Percentiles rank a stretch among this genome's conserved stretches.
These are phyloP conservation scores for Trifolium fragiferum DNA, from an alignment of 306 rosid genomes.

Conservation along the genomic window DNA sequence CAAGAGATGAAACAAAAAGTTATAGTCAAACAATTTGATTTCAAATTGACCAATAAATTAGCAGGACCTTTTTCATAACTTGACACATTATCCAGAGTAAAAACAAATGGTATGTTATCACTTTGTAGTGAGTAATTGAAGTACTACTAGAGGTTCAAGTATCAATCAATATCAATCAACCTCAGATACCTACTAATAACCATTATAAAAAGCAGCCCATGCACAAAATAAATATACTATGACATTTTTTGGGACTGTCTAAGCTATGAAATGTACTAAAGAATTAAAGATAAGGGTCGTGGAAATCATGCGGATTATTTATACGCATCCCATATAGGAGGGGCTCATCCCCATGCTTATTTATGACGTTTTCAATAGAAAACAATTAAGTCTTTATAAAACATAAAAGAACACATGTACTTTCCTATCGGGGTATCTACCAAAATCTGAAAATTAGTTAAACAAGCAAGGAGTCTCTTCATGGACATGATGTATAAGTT, in stretches of 20 bases:
- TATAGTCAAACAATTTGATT: conserved; percentile 38
- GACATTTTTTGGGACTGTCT: conserved; percentile 27
- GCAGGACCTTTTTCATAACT: neutral
- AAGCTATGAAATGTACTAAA: conserved; percentile 15
- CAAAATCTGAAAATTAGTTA: conserved; percentile 26
- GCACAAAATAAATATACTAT: neutral
- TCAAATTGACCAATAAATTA: conserved; percentile 24
- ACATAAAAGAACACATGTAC: neutral
- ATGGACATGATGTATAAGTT: conserved; percentile 1
- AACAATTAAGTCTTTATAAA: conserved; percentile 5
- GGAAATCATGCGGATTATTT: conserved; percentile 1
- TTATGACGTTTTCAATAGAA: neutral
- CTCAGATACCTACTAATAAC: conserved; percentile 24
- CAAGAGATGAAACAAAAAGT: conserved; percentile 27
- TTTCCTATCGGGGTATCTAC: conserved; percentile 7
- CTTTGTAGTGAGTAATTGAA: conserved; percentile 22
- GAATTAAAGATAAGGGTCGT: neutral
- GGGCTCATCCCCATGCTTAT: neutral
- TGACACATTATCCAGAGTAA: conserved; percentile 1
- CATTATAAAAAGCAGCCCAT: conserved; percentile 1
- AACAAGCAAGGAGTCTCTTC: conserved; percentile 18
- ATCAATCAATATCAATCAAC: conserved; percentile 25
- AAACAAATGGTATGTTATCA: neutral
- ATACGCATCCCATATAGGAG: neutral
- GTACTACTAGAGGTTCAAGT: conserved; percentile 4